Conservation (phyloP, 805 yeast species). For the Yamadazyma sp. region DNA sequence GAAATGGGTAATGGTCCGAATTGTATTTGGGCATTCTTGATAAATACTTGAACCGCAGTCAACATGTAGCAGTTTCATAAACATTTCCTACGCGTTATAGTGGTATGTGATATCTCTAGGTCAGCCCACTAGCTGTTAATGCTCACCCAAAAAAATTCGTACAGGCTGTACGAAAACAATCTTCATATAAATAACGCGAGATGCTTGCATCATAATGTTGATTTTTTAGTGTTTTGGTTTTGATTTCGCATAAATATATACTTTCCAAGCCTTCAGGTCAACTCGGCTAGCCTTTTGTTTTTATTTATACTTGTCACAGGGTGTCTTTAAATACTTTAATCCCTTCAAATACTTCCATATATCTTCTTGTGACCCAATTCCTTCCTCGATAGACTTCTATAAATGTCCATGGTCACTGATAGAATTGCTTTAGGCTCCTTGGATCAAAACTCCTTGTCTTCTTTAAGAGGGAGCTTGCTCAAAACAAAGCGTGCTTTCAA, state of each 20-base stretch:
- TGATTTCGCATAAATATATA: constrained; percentile 7
- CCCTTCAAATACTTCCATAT: background rate
- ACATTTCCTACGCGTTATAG: too few relatives aligned
- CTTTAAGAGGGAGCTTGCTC: background rate
- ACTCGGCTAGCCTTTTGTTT: constrained; percentile 3
- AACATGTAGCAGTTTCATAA: too few relatives aligned
- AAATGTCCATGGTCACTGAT: constrained; percentile 13
- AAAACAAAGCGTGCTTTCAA: constrained; percentile 5
- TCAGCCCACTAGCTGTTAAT: background rate
- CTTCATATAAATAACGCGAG: constrained; percentile 11
- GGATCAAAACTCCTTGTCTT: constrained; percentile 7
- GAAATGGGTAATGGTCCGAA: too few relatives aligned
- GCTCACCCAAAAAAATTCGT: constrained; percentile 1
- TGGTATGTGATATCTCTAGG: too few relatives aligned
- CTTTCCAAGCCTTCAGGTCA: constrained; percentile 2
- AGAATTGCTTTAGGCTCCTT: constrained; percentile 12
- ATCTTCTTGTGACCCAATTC: background rate
- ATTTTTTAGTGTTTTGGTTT: constrained; percentile 9
- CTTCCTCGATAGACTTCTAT: background rate
- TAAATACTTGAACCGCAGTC: too few relatives aligned
- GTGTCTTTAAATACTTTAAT: background rate
- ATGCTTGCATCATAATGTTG: constrained; percentile 2
- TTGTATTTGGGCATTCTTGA: too few relatives aligned
- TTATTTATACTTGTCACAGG: background rate
- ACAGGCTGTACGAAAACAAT: constrained; percentile 4